Evolutionary conservation across 2,329 filamentous ascomycete genomes (phyloP).

Genomic region (Alternaria dauci): DNA sequence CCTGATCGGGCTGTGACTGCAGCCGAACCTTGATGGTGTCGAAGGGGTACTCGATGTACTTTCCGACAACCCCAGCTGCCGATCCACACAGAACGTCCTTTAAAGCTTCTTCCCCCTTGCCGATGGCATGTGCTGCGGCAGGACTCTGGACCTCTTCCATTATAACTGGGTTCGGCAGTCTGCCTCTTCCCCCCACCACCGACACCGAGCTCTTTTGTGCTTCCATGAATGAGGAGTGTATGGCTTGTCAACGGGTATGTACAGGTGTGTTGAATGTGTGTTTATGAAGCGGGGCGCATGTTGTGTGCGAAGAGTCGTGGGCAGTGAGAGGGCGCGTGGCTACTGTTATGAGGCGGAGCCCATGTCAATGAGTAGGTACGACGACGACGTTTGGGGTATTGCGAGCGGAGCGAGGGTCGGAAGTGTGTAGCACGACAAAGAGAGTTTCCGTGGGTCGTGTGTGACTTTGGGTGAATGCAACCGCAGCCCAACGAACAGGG

Average conservation of each 20-base stretch:
- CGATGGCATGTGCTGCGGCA: slow-evolving; percentile 23
- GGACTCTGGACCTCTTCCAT: slow-evolving; percentile 28
- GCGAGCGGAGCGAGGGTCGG: slow-evolving; percentile 21
- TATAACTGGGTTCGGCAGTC: slow-evolving; percentile 28
- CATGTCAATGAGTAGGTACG: slow-evolving; percentile 24
- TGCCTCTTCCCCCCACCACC: slow-evolving; percentile 44
- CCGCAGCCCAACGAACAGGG: slow-evolving; percentile 32
- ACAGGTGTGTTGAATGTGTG: slow-evolving; percentile 15
- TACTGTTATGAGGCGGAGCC: slow-evolving; percentile 29
- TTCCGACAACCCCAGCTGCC: slow-evolving; percentile 87
- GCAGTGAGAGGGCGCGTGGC: slow-evolving; percentile 41
- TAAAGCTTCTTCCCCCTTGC: slow-evolving; percentile 70
- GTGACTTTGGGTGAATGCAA: slow-evolving; percentile 33
- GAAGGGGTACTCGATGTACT: slow-evolving; percentile 98
- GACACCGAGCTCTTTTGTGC: slow-evolving; percentile 39
- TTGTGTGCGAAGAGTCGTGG: slow-evolving; percentile 33
- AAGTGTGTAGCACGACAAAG: slow-evolving; percentile 33
- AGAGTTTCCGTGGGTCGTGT: slow-evolving; percentile 29
- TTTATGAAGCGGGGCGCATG: slow-evolving; percentile 34
- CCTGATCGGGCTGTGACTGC: slow-evolving; percentile 89
- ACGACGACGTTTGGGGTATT: slow-evolving; percentile 16
- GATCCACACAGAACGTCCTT: slow-evolving; percentile 93
- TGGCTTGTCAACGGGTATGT: slow-evolving; percentile 13
- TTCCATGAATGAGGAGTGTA: slow-evolving; percentile 36
- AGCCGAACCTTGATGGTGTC: slow-evolving; percentile 98